These are phyloP conservation scores for Vigna reflexopilosa DNA, from an alignment of 306 rosid species.

Conservation along the genomic window DNA sequence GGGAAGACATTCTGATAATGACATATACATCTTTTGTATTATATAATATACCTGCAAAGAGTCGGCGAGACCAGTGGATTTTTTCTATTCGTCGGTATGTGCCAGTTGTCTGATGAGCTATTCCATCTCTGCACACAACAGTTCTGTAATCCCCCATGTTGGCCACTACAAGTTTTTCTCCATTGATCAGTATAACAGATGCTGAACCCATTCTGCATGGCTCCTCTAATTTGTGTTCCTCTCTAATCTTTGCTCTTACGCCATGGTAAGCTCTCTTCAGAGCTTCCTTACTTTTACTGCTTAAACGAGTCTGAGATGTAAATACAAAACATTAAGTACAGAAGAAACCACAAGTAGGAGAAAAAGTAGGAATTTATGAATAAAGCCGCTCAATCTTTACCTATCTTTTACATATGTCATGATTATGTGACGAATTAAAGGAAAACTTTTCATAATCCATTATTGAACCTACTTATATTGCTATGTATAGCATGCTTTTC, in stretches of 20 bases:
- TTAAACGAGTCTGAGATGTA: slow-evolving; percentile 52
- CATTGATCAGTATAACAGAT: slow-evolving; percentile 70
- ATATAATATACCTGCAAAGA: slow-evolving; percentile 58
- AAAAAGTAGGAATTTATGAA: neutral
- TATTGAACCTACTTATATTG: neutral
- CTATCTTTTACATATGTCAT: neutral
- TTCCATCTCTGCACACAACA: slow-evolving; percentile 81
- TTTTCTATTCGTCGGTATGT: slow-evolving; percentile 42
- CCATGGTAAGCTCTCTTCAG: slow-evolving; percentile 72
- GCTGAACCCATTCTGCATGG: slow-evolving; percentile 55
- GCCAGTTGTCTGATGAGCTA: slow-evolving; percentile 58
- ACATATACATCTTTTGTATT: neutral
- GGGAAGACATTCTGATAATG: slow-evolving; percentile 6
- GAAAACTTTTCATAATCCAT: neutral
- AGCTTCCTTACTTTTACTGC: slow-evolving; percentile 62
- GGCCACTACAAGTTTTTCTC: slow-evolving; percentile 75
- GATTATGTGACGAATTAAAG: neutral
- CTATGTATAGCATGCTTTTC: neutral
- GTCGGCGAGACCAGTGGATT: slow-evolving; percentile 63
- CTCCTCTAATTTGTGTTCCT: slow-evolving; percentile 49
- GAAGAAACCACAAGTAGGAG: neutral
- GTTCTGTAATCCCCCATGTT: slow-evolving; percentile 76
- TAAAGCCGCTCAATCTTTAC: slow-evolving; percentile 8
- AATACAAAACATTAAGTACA: neutral
- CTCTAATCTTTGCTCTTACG: slow-evolving; percentile 62